Evolutionary conservation across 2,329 filamentous ascomycete species (phyloP).

Genomic region (Berkeleyomyces rouxiae): DNA sequence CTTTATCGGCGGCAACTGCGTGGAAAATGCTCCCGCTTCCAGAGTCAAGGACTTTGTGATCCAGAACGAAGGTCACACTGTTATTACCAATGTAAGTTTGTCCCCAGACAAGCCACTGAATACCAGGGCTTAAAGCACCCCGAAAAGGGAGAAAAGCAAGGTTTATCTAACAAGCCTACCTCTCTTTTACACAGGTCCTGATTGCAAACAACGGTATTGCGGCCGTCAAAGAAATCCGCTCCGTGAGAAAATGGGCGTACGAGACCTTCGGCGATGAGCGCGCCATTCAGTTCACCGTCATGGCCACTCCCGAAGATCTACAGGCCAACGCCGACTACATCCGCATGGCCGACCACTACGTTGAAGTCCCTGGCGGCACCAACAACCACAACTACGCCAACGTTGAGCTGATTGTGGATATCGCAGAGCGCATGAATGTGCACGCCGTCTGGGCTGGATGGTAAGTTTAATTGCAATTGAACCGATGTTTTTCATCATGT

Average conservation of each 20-base stretch:
- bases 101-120: neutral
- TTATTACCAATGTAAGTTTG: conserved; percentile 80
- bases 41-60: conserved; percentile 94
- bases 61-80: conserved; percentile 79
- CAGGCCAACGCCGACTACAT: conserved; percentile 98
- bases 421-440: conserved; percentile 95
- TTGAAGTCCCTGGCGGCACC: conserved; percentile 94
- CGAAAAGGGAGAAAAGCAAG: neutral
- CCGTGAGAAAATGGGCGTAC: conserved; percentile 99
- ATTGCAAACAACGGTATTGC: conserved; percentile 99
- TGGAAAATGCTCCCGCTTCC: conserved; percentile 65
- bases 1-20: conserved; percentile 88
- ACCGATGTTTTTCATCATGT: neutral
- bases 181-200: conserved; percentile 49
- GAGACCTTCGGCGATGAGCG: conserved; percentile 97
- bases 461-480: conserved; percentile 34
- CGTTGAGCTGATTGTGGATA: conserved; percentile 95
- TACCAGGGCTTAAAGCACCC: neutral
- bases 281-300: conserved; percentile 97
- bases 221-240: conserved; percentile 97
- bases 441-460: conserved; percentile 99
- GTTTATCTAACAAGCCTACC: neutral
- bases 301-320: conserved; percentile 97
- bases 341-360: conserved; percentile 98
- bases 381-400: conserved; percentile 99